A percentile compares a stretch with the other conserved stretches of the same genome.
Conservation (phyloP, 768 basidiomycete genomes). For the Lentinula sp. region DNA sequence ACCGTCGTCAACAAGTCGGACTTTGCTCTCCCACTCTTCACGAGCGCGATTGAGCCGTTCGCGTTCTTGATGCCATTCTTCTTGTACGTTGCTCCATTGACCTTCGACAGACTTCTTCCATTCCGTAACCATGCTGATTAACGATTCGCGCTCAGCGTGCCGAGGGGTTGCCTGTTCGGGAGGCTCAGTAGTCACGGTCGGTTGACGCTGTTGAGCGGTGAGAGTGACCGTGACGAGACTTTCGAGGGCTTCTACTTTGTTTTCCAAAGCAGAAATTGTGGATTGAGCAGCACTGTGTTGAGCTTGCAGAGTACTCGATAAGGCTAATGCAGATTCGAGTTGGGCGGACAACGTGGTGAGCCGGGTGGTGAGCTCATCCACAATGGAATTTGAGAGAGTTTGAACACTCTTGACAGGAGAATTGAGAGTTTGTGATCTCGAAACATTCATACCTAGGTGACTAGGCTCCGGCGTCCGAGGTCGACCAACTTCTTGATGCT, state of each 20-base stretch:
- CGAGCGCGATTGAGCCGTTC: slow-evolving; percentile 66
- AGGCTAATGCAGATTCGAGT: slow-evolving; percentile 67
- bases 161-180: not conserved
- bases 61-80: slow-evolving; percentile 80
- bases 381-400: slow-evolving; percentile 20
- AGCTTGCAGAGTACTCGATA: slow-evolving; percentile 66
- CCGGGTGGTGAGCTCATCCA: slow-evolving; percentile 56
- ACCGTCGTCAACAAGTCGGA: slow-evolving; percentile 45
- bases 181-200: not conserved
- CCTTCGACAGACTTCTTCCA: slow-evolving; percentile 81
- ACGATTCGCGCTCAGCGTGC: slow-evolving; percentile 35
- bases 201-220: slow-evolving; percentile 23
- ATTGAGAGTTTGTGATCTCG: slow-evolving; percentile 31
- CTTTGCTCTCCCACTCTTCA: slow-evolving; percentile 74
- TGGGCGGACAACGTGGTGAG: slow-evolving; percentile 61
- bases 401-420: slow-evolving; percentile 14
- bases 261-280: slow-evolving; percentile 65
- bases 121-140: slow-evolving; percentile 50
- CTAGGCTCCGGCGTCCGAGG: slow-evolving; percentile 82
- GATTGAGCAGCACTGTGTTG: slow-evolving; percentile 74
- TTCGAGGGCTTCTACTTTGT: slow-evolving; percentile 67
- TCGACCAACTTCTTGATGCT: slow-evolving; percentile 37
- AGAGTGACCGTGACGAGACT: slow-evolving; percentile 44
- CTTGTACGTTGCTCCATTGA: slow-evolving; percentile 69
- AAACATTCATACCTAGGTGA: slow-evolving; percentile 40